phyloP scores from a whole-genome alignment of 2,329 filamentous ascomycete species.

The Penicillium polonicum region DNA sequence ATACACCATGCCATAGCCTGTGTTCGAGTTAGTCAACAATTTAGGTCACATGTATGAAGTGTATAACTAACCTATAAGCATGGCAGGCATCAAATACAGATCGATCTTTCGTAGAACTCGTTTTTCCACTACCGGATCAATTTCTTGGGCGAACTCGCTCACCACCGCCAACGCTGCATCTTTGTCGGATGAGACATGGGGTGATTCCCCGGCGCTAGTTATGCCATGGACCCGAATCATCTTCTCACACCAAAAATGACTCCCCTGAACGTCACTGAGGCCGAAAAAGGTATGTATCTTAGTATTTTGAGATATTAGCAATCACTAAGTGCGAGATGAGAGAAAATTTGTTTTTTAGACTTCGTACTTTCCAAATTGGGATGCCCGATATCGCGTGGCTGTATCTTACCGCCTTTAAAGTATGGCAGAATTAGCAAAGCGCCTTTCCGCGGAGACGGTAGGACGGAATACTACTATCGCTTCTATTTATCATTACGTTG shows the following conservation, averaged over 20 bases:
- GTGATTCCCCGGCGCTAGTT: conserved; percentile 6
- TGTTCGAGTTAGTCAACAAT: not conserved
- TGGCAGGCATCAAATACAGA: conserved; percentile 64
- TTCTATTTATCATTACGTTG: not conserved
- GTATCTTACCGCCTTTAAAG: conserved; percentile 12
- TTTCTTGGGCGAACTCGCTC: conserved; percentile 47
- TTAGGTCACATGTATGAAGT: not conserved
- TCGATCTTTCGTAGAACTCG: conserved; percentile 67
- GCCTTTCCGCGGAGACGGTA: not conserved
- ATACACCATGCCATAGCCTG: conserved; percentile 63
- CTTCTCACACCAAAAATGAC: not conserved
- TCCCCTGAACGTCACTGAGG: not conserved
- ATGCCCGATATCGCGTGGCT: conserved; percentile 18
- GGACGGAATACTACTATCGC: not conserved
- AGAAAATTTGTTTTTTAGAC: conserved; percentile 17
- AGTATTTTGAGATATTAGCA: not conserved
- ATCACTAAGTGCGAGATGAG: not conserved
- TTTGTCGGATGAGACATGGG: conserved; percentile 37
- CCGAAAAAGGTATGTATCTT: not conserved
- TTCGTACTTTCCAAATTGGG: conserved; percentile 17
- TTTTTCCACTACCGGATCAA: conserved; percentile 56
- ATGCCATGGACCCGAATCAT: conserved; percentile 27
- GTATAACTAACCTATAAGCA: conserved; percentile 53
- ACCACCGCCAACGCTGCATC: conserved; percentile 61
- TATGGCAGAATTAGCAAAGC: conserved; percentile 13